Evolutionary conservation across 1,284 basidiomycete genomes (phyloP), one percentile per base, ranked within the genome.

Genomic region (Anthracocystis walkeri): DNA sequence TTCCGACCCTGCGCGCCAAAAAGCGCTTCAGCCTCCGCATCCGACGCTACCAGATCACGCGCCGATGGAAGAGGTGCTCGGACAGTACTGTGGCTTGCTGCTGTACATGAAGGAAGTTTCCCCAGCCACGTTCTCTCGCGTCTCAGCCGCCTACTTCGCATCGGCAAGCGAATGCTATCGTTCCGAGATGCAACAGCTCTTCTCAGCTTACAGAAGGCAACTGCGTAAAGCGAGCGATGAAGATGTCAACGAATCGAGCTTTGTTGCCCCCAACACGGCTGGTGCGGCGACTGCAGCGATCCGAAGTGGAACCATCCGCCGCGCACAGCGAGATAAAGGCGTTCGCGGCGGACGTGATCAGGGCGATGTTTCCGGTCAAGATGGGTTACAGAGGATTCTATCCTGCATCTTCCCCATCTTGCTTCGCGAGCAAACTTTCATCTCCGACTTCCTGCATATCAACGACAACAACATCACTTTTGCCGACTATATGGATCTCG

Each of bases 401-500:
- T 90, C 92, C 51, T 91, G 93, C 84, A 88, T 97, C 6, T 89
- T 91, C 7, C 90, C 91, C 3, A 88, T 92, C 57, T 88, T 98
- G 16, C 90, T 91, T 64, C 89, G 89, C 11, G 96, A 99, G 86
- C 91, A 93, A 82, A 90, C 91, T 18, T 98, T 98, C 86, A 91
- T 98, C 70, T 90, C 91, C 10, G 93, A 95, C 78, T 95, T 98
- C 84, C 87, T 99, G 48, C 94, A 96, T 83, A 92, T 97, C 82
- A 85, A 86, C 65, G 93, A 96, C 80, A 90, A 91, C 48, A 90
- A 90, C 25, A 69, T 85, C 60, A 97, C 96, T 0, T 99, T 95
- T 86, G 96, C 96, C 10, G 96, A 98, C 86, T 95, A 97, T 81
- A 93, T 95, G 90, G 91, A 91, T 52, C 87, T 99, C 68, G 96